Evolutionary conservation across 2,329 filamentous ascomycete species (phyloP), one percentile per base, ranked within the genome.

Genomic region (Cercospora canescens): DNA sequence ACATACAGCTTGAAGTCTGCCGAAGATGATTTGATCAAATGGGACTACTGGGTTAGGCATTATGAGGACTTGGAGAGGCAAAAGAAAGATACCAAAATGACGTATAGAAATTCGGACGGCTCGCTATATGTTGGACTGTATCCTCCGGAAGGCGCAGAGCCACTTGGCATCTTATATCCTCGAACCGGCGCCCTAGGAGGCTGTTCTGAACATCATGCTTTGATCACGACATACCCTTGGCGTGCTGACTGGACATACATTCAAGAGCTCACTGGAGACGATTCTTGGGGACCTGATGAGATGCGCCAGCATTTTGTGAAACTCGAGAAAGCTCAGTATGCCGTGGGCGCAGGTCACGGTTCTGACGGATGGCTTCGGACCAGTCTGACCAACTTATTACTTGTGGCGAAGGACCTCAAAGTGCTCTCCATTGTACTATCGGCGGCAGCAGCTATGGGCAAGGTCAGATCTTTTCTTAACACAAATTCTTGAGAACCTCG

Each of bases 11-110:
- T 83, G 55, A 80, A 82, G 24, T 81, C 85, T 1, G 86, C 85
- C 7, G 85, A 89, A 70, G 84, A 88, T 67, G 79, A 80, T 32
- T 80, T 81, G n/a, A 81, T 88, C 69, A 78, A 82, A 57, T 90
- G 87, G 88, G 84, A 88, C 74, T 89, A 86, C 77, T 90, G 85
- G 68, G 86, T 89, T n/a, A 82, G 82, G 50, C 88, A 90, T 75
- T 89, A 89, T 72, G 79, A 81, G 11, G 83, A 89, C 67, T 77
- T 85, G 54, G 75, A 77, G 28, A 81, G 84, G 37, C 84, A 87
- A 68, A 80, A 83, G 24, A 80, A 81, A 62, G 86, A 90, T 74
- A 84, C 79, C 71, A 89, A 90, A 79, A 85, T 86, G 55, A 84
- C 84, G 1, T 89, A 87, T 73, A 73, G 34, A 6, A 45, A 45